Percentiles rank a stretch among this genome's conserved stretches.
phyloP scores from a whole-genome alignment of 2,329 filamentous ascomycete genomes.

The Colletotrichum lentis region DNA sequence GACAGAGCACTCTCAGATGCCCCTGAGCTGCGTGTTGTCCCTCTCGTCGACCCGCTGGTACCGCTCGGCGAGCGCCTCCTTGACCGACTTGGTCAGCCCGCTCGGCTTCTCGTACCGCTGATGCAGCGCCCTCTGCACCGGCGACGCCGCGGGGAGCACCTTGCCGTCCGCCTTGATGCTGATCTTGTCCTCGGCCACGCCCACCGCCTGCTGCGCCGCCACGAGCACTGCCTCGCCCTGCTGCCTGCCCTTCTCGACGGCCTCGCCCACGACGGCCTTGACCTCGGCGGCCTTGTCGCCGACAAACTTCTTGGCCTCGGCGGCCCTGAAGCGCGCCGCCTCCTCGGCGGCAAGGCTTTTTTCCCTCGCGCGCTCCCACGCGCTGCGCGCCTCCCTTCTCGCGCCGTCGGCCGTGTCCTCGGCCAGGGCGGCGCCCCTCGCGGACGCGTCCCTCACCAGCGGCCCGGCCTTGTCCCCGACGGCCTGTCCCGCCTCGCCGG shows the following conservation, averaged over 20 bases:
- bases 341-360: conserved; percentile 37
- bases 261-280: conserved; percentile 31
- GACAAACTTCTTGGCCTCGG: conserved; percentile 28
- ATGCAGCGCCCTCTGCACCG: conserved; percentile 59
- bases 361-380: conserved; percentile 39
- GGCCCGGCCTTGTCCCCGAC: conserved; percentile 31
- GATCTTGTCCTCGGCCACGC: conserved; percentile 39
- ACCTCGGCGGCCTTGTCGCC: conserved; percentile 32
- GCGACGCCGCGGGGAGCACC: conserved; percentile 50
- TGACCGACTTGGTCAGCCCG: conserved; percentile 57
- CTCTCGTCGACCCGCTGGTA: conserved; percentile 60
- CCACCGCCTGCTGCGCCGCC: conserved; percentile 44
- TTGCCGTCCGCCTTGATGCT: conserved; percentile 52
- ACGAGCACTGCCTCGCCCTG: conserved; percentile 39
- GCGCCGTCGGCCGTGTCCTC: conserved; percentile 39
- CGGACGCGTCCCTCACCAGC: conserved; percentile 42
- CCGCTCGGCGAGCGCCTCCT: conserved; percentile 63
- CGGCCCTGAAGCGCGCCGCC: conserved; percentile 29
- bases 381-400: conserved; percentile 39
- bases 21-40: conserved; percentile 56
- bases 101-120: conserved; percentile 60
- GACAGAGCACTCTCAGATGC: conserved; percentile 36
- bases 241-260: conserved; percentile 34
- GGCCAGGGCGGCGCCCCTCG: conserved; percentile 47
- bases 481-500: conserved; percentile 41